These are phyloP conservation scores for Ambrosiella beaveri DNA, from an alignment of 2,329 filamentous ascomycete genomes.

Conservation along the genomic window DNA sequence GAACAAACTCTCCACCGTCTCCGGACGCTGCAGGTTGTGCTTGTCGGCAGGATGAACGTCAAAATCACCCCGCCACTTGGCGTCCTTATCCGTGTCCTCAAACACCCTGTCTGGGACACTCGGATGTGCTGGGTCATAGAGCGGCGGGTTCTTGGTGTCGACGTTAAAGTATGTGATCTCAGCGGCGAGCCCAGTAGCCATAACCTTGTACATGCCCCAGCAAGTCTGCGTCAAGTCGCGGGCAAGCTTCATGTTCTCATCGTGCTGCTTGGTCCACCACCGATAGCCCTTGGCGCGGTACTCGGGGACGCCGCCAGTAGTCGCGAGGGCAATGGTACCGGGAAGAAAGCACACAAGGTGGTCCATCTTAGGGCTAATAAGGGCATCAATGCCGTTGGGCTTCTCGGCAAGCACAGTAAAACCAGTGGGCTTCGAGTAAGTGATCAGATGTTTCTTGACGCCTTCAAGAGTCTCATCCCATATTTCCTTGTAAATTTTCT, in stretches of 20 bases:
- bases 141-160: conserved; percentile 22
- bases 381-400: conserved; percentile 49
- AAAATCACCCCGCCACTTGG: conserved; percentile 63
- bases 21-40: conserved; percentile 87
- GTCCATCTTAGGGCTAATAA: conserved; percentile 82
- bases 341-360: conserved; percentile 96
- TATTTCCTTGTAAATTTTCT: conserved; percentile 75
- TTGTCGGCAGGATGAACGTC: conserved; percentile 63
- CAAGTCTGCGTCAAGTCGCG: conserved; percentile 90
- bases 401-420: conserved; percentile 86
- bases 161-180: conserved; percentile 89
- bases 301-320: conserved; percentile 62
- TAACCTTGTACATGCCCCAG: conserved; percentile 92
- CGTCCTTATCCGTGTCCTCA: conserved; percentile 14
- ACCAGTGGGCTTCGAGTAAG: conserved; percentile 63
- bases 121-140: conserved; percentile 19
- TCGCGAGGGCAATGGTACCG: conserved; percentile 79
- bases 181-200: conserved; percentile 75
- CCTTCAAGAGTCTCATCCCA: conserved; percentile 77
- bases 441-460: conserved; percentile 79
- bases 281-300: conserved; percentile 54
- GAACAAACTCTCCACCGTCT: conserved; percentile 90
- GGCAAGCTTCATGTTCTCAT: conserved; percentile 74
- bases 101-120: conserved; percentile 3
- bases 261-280: conserved; percentile 61